Evolutionary conservation across 2,329 filamentous ascomycete species (phyloP).

Genomic region (Aspergillus fumigatus): DNA sequence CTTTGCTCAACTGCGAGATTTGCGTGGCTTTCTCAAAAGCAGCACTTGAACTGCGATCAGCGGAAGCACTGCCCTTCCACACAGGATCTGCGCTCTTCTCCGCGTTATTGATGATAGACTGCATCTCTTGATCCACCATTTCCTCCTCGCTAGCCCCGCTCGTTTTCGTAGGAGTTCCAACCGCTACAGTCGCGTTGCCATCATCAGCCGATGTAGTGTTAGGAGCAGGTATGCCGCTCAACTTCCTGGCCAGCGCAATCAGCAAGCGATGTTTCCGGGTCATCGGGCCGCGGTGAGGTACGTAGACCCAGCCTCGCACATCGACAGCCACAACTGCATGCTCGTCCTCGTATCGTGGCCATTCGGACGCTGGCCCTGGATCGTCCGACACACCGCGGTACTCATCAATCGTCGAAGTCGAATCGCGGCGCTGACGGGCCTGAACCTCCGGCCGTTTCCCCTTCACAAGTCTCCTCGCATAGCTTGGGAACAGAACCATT

Average conservation of each 20-base stretch:
- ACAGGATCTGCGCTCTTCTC: constrained; percentile 68
- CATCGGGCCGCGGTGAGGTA: constrained; percentile 77
- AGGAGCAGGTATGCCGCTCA: constrained; percentile 80
- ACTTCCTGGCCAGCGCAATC: constrained; percentile 76
- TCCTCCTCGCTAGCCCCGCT: constrained; percentile 52
- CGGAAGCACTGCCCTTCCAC: constrained; percentile 60
- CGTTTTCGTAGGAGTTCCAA: constrained; percentile 30
- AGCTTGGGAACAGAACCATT: constrained; percentile 93
- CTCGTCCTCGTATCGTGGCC: constrained; percentile 74
- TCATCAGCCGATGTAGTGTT: constrained; percentile 31
- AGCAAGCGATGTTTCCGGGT: constrained; percentile 81
- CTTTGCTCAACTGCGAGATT: constrained; percentile 55
- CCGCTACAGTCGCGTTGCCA: constrained; percentile 12
- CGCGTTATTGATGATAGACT: constrained; percentile 68
- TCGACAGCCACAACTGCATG: constrained; percentile 89
- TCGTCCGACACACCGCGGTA: constrained; percentile 40
- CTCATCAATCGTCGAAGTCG: constrained; percentile 31
- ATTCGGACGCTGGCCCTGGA: constrained; percentile 66
- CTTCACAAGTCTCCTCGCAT: constrained; percentile 69
- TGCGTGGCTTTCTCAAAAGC: constrained; percentile 24
- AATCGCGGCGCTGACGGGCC: constrained; percentile 25
- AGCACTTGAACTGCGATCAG: constrained; percentile 19
- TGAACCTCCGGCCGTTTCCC: constrained; percentile 31
- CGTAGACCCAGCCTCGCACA: constrained; percentile 92
- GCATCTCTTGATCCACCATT: constrained; percentile 68